Base-by-base conservation (phyloP, 106 monocot species). In the Phalaenopsis equestris region DNA sequence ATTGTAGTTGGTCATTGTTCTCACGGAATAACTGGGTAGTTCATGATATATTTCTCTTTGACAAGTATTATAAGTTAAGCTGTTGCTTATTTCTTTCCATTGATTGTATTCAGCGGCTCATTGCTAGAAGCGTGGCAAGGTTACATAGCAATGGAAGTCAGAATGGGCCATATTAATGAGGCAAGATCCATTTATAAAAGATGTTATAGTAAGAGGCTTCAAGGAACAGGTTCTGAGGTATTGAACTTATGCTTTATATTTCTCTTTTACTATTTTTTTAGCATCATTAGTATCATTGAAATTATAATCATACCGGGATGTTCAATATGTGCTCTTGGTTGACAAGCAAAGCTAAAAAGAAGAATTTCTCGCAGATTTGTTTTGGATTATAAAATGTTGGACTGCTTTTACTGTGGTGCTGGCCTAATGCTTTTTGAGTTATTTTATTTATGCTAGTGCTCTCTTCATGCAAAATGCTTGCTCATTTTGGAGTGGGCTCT, bases 101-200 rank as follows among this genome's bases (percentile, higher is more conserved):
- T 82, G 77, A 70, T 8, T 72, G 55, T 41, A 30, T 75, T 67
- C 80, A 99, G 99, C 90, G 95, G 91, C 41, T 87, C 93, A 45
- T 76, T 86, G 45, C 61, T 91, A 16, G 99, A 91, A 85, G 81
- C 87, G 70, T 95, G 94, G 89, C 83, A 95, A 84, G 82, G 83
- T 12, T 99, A 93, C 77, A 85, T 99, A 72, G 72, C 80, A 72
- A 93, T 99, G 95, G 93, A 95, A 81, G 84, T 86, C 79, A 84
- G 84, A 84, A 75, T 88, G 79, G 90, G 88, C 46, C 83, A 95
- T 84, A 85, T 93, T 83, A 88, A 84, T 84, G 95, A 95, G 78
- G 99, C 99, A 52, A 91, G 99, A 82, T 88, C 91, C 56, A 93
- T 99, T 85, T 99, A 99, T 76, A 99, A 87, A 85, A 89, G 95